Base-by-base conservation (phyloP, 2,329 filamentous ascomycete genomes). In the Diaporthe longicolla region DNA sequence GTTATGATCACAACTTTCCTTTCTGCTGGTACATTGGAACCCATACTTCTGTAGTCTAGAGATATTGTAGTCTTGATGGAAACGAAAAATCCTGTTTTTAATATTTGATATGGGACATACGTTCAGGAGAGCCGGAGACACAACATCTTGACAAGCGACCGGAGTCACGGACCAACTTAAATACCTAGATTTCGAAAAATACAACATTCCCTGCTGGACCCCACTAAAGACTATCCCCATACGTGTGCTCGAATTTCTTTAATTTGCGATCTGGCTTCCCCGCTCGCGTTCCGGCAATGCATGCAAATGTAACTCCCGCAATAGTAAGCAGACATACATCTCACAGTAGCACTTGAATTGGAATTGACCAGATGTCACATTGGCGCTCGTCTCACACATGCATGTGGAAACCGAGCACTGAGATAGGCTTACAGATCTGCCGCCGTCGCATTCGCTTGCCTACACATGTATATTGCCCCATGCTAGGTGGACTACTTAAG, bases 1-100 rank as follows among this genome's bases (percentile, higher is more conserved):
- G 61, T 66, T 45, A 66, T 52, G 61, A 66, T 6, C 8, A 66
- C 21, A n/a, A 66, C 61, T 8, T 37, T 66, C 11, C 59, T 45
- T 1, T 48, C 59, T 35, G 21, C 11, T 50, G 29, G 43, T 52
- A 15, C 43, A 6, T 35, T 19, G 21, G 45, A 24, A 37, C 21
- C 29, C 61, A 66, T 66, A 17, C 2, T 66, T 8, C 9, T 19
- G 35, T 13, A 37, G 35, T 37, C 11, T 10, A 37, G 35, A 37
- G 35, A 37, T 3, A 11, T 37, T 10, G 6, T 13, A 11, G 6
- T 37, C 1, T 6, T 37, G 35, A 2, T 37, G 9, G 1, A 37
- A 37, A 37, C 35, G 35, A 37, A 10, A 6, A 32, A 6, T 32
- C 37, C 37, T 13, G 8, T 13, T 37, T 8, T 37, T 32, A 10